Evolutionary conservation across 192 early-diverging fungal genomes (phyloP).

Genomic region (Coemansia sp.): DNA sequence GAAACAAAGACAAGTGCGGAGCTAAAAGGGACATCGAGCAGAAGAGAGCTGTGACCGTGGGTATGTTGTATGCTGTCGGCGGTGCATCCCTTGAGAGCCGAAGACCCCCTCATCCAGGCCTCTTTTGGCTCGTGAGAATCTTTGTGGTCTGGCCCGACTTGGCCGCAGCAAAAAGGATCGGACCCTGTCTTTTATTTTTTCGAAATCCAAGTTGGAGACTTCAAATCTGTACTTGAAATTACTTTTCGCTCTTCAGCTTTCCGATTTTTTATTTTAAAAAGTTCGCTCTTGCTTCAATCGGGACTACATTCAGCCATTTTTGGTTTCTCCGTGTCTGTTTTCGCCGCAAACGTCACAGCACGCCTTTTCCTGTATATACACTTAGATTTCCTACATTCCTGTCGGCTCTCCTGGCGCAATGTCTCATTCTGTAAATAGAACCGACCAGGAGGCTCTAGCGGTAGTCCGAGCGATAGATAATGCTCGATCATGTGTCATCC

Average conservation of each 20-base stretch:
- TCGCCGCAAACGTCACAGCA: background rate
- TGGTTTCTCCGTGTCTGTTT: background rate
- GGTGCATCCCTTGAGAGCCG: background rate
- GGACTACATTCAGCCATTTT: background rate
- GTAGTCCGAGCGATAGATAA: constrained; percentile 5
- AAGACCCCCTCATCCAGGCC: constrained; percentile 5
- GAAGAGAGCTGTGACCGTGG: background rate
- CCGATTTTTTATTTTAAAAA: background rate
- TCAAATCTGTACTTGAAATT: background rate
- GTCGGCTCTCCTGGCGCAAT: background rate
- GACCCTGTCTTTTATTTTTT: background rate
- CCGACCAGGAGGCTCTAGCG: background rate
- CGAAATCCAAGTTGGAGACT: background rate
- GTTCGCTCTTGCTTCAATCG: background rate
- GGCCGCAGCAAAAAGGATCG: background rate
- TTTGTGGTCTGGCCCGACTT: background rate
- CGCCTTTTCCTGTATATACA: background rate
- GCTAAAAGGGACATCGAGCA: background rate
- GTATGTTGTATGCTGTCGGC: background rate
- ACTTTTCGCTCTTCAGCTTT: background rate
- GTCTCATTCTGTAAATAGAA: constrained; percentile 1
- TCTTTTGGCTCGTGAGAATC: background rate
- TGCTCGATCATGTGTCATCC: constrained; percentile 30
- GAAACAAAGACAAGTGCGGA: background rate
- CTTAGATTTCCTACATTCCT: background rate